Base-by-base conservation (phyloP, 2,329 filamentous ascomycete species). In the Bertia moriformis region DNA sequence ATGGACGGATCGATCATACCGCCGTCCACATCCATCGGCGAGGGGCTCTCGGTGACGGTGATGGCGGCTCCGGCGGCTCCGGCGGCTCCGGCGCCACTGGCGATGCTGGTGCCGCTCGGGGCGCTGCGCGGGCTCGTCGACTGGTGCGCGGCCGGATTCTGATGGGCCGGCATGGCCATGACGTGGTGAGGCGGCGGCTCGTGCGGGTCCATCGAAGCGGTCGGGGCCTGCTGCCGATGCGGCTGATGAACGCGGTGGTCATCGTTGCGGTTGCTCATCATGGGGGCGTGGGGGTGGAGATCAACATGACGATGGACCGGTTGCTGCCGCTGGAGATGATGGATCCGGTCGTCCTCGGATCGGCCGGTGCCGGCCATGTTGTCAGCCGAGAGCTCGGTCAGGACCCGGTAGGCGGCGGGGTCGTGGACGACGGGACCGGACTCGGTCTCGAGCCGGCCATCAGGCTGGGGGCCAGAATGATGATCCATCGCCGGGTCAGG, bases 11-110 rank as follows among this genome's bases (percentile, higher is more conserved):
- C 53, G 40, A 52, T 53, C 40, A 59, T 66, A 33, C 53, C 51
- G 46, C n/a, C n/a, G n/a, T 73, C 70, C 37, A 73, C 54, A 12
- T 74, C 70, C 67, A 74, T 72, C 19, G 67, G 60, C 1, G 55
- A 61, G 19, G 71, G 67, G 43, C 67, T 73, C 39, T 65, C 60
- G 5, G 66, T 66, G 4, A n/a, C n/a, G n/a, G n/a, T n/a, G n/a
- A n/a, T n/a, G n/a, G n/a, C n/a, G n/a, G 71, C 61, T 2, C 60
- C 51, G 14, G 49, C 49, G 19, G 59, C 55, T 30, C 59, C 58
- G 20, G 58, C 55, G 32, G n/a, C n/a, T n/a, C n/a, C n/a, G n/a
- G n/a, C n/a, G n/a, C n/a, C n/a, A n/a, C n/a, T n/a, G n/a, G n/a
- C n/a, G n/a, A 70, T 49, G 46, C 59, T 66, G 17, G 58, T 57